A percentile compares a stretch with the other conserved stretches of the same genome.
These are phyloP conservation scores for Fusarium proliferatum DNA, from an alignment of 2,329 filamentous ascomycete genomes.

Conservation along the genomic window DNA sequence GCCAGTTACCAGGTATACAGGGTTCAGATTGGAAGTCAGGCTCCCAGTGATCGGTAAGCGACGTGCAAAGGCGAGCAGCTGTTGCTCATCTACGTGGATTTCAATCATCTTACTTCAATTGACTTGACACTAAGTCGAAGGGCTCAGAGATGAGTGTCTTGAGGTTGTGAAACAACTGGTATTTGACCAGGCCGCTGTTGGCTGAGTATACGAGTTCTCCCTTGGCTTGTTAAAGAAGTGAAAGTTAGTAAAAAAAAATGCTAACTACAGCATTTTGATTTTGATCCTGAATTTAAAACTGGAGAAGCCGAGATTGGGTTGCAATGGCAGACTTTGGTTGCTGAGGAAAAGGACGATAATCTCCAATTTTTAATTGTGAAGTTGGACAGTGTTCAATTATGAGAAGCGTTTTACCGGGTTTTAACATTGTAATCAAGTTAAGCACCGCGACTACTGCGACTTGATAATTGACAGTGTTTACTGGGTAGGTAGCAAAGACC, in stretches of 20 bases:
- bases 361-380: slow-evolving; percentile 8
- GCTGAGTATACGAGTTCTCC: neutral
- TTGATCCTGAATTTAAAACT: slow-evolving; percentile 1
- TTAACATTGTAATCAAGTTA: neutral
- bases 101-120: neutral
- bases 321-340: slow-evolving; percentile 17
- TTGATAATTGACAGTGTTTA: neutral
- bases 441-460: neutral
- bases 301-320: slow-evolving; percentile 30
- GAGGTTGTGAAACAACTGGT: neutral
- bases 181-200: neutral
- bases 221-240: neutral
- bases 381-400: slow-evolving; percentile 2
- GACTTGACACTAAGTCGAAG: neutral
- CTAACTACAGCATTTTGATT: neutral
- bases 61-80: slow-evolving; percentile 1
- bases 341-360: slow-evolving; percentile 11
- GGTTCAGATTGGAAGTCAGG: slow-evolving; percentile 16
- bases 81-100: neutral
- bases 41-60: slow-evolving; percentile 18
- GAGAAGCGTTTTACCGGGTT: neutral
- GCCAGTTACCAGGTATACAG: slow-evolving; percentile 3
- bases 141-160: slow-evolving; percentile 13
- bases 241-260: neutral
- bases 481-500: neutral